phyloP scores from a whole-genome alignment of 805 yeast species.

The Metschnikowia chrysomelidarum region DNA sequence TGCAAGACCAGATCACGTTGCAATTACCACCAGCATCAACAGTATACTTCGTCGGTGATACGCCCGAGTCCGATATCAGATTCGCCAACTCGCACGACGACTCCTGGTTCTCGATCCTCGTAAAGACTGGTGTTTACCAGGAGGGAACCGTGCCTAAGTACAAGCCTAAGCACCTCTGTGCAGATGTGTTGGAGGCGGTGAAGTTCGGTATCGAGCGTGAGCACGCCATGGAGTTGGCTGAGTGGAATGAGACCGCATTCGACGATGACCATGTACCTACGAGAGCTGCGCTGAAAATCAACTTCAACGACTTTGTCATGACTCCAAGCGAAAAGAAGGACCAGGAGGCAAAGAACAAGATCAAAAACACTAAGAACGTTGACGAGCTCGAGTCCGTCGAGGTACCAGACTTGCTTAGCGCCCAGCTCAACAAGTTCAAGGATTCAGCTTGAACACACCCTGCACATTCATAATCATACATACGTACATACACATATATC shows the following conservation, averaged over 20 bases:
- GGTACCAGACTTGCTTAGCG: conserved; percentile 49
- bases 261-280: conserved; percentile 27
- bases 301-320: conserved; percentile 46
- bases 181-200: conserved; percentile 77
- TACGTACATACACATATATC: no score
- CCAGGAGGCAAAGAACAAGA: conserved; percentile 16
- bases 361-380: conserved; percentile 16
- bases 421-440: conserved; percentile 38
- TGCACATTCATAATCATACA: no score
- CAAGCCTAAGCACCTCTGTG: conserved; percentile 71
- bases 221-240: conserved; percentile 65
- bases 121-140: conserved; percentile 84
- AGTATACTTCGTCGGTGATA: conserved; percentile 86
- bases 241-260: conserved; percentile 62
- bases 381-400: conserved; percentile 46
- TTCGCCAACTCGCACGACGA: conserved; percentile 85
- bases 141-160: conserved; percentile 78
- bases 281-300: conserved; percentile 30
- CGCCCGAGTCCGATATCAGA: conserved; percentile 85
- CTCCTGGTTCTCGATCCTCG: conserved; percentile 82
- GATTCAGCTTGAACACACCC: no score
- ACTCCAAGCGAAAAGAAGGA: conserved; percentile 37
- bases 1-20: conserved; percentile 41
- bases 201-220: conserved; percentile 81
- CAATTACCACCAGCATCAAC: conserved; percentile 82